Conservation (phyloP, 78 protist species). For the Pigoraptor vietnamica region DNA sequence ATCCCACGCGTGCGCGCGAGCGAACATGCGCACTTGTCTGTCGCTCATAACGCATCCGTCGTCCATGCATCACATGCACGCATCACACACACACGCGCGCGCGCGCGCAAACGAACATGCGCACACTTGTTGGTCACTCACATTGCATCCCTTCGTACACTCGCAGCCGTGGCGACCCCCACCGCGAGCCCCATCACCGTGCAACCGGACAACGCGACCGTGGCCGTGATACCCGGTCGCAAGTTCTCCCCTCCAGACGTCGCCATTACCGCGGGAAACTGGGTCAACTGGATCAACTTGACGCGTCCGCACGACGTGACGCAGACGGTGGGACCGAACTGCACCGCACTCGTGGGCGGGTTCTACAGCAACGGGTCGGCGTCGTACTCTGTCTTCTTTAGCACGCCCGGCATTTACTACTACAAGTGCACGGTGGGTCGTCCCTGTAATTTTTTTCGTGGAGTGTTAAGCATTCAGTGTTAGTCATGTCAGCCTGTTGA, state of each 20-base stretch:
- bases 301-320: neutral
- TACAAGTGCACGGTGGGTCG: neutral
- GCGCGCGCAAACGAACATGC: too few species aligned
- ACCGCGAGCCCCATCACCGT: neutral
- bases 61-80: too few species aligned
- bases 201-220: neutral
- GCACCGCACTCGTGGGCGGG: neutral
- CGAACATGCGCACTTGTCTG: too few species aligned
- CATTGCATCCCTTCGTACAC: too few species aligned
- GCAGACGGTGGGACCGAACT: neutral
- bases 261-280: neutral
- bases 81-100: too few species aligned
- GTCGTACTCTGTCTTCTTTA: neutral
- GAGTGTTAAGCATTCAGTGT: too few species aligned
- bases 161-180: neutral
- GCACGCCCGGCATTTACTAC: neutral
- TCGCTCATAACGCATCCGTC: too few species aligned
- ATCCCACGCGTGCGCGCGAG: too few species aligned
- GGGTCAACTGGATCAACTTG: neutral
- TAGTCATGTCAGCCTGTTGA: too few species aligned
- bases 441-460: too few species aligned
- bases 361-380: neutral
- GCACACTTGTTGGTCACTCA: too few species aligned
- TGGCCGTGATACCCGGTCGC: neutral
- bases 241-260: neutral